Conservation (phyloP, 805 yeast genomes). For the Sporopachydermia lactativora region DNA sequence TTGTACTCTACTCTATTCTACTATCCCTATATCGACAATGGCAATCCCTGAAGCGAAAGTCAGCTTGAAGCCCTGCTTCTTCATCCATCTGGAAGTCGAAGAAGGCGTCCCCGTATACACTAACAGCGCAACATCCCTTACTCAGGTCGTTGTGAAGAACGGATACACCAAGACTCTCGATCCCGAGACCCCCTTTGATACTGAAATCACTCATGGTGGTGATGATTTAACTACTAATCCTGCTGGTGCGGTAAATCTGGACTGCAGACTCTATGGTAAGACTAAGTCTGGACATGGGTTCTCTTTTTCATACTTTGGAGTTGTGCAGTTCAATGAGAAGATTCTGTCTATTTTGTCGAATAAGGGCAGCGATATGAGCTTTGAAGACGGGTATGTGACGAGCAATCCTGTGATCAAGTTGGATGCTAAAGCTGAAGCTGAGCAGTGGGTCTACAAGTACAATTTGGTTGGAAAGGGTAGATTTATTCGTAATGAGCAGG, state of each 20-base stretch:
- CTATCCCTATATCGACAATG: neutral
- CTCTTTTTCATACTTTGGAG: constrained; percentile 33
- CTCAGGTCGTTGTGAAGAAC: constrained; percentile 19
- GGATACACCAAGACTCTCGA: constrained; percentile 27
- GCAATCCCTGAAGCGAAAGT: neutral
- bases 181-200: constrained; percentile 24
- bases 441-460: constrained; percentile 36
- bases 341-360: constrained; percentile 24
- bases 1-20: neutral
- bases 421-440: constrained; percentile 27
- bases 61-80: constrained; percentile 23
- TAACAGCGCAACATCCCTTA: constrained; percentile 16
- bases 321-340: constrained; percentile 25
- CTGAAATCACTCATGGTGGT: constrained; percentile 24
- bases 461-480: constrained; percentile 46
- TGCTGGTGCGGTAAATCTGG: constrained; percentile 22
- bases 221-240: constrained; percentile 33
- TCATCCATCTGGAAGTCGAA: constrained; percentile 21
- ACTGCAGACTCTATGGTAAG: constrained; percentile 35
- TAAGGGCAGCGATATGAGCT: constrained; percentile 19
- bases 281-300: constrained; percentile 30
- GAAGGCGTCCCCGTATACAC: constrained; percentile 20
- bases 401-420: constrained; percentile 31
- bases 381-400: constrained; percentile 35
- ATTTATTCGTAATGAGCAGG: constrained; percentile 33